Evolutionary conservation across 2,329 filamentous ascomycete species (phyloP).

Genomic region (Aspergillus versicolor): DNA sequence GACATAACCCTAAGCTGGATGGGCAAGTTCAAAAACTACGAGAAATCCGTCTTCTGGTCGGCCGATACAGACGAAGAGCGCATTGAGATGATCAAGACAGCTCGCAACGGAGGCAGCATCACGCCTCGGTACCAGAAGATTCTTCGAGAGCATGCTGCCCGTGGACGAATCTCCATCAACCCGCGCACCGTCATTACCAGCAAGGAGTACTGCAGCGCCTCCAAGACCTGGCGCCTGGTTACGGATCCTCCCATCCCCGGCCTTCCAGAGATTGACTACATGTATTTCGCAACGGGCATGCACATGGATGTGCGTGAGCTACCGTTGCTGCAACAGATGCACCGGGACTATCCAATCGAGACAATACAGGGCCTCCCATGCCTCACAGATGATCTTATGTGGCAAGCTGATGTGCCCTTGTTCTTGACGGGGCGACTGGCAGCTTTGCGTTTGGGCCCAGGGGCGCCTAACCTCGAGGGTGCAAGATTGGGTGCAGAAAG

Average conservation of each 20-base stretch:
- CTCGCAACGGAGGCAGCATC: slow-evolving; percentile 74
- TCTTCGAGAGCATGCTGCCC: slow-evolving; percentile 59
- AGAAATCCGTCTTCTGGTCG: slow-evolving; percentile 75
- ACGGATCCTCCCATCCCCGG: slow-evolving; percentile 54
- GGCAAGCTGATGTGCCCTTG: slow-evolving; percentile 69
- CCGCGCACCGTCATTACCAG: slow-evolving; percentile 57
- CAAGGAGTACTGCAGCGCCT: slow-evolving; percentile 50
- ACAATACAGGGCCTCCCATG: slow-evolving; percentile 68
- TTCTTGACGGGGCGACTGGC: slow-evolving; percentile 71
- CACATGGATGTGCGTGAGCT: slow-evolving; percentile 62
- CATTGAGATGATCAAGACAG: slow-evolving; percentile 62
- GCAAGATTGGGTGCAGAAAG: slow-evolving; percentile 71
- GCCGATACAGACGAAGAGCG: slow-evolving; percentile 71
- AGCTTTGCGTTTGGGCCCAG: slow-evolving; percentile 67
- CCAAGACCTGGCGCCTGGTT: slow-evolving; percentile 52
- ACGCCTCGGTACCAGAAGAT: slow-evolving; percentile 67
- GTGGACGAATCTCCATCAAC: slow-evolving; percentile 55
- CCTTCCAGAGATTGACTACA: slow-evolving; percentile 60
- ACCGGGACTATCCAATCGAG: slow-evolving; percentile 60
- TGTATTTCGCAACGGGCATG: slow-evolving; percentile 75
- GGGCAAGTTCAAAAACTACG: slow-evolving; percentile 75
- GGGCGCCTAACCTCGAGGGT: slow-evolving; percentile 71
- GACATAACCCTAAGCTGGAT: slow-evolving; percentile 77
- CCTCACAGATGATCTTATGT: slow-evolving; percentile 73
- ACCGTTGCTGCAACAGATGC: slow-evolving; percentile 61